Evolutionary conservation across 164 flowering plant species (phyloP), one percentile per base, ranked within the genome.

Genomic region (Macadamia tetraphylla): DNA sequence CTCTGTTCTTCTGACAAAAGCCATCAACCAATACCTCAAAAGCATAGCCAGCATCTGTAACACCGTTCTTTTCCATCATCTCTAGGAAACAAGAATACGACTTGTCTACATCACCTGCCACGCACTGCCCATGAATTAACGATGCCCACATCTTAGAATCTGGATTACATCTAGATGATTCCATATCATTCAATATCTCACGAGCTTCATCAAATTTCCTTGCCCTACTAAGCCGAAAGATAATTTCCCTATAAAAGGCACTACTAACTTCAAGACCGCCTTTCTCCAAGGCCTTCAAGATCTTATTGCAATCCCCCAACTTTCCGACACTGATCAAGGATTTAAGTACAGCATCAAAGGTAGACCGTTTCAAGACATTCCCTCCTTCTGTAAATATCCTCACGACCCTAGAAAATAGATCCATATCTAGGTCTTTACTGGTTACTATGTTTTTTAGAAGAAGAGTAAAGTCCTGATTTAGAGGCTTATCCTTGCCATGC

Each of bases 301-400:
- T 75, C 74, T 79, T 81, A 55, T 67, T 75, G 70, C 82, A 76
- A 57, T 88, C 83, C 29, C 76, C 78, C 63, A 80, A n/a, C 71
- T 83, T 84, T 56, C 81, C 88, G 70, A 86, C 92, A 79, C 89
- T 80, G 29, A 65, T 70, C 66, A 90, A 71, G 71, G 96, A 83
- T 69, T 82, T 92, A 35, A 88, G 71, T 75, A 87, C 83, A 6
- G 84, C 76, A 70, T 81, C 66, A 52, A 83, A 62, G 55, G 65
- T 73, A 29, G 82, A 70, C 70, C 81, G 72, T 6, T 83, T 74
- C 77, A 90, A 64, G 17, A 52, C 74, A 75, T 82, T 78, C 15
- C 90, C 92, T 71, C 65, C 67, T 1, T 76, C 81, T 0, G 70
- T 80, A 74, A 70, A 85, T 63, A 72, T 65, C 72, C 40, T 80